Evolutionary conservation across 1,139 yeast genomes (phyloP).

Genomic region (Saccharomyces hybrid): DNA sequence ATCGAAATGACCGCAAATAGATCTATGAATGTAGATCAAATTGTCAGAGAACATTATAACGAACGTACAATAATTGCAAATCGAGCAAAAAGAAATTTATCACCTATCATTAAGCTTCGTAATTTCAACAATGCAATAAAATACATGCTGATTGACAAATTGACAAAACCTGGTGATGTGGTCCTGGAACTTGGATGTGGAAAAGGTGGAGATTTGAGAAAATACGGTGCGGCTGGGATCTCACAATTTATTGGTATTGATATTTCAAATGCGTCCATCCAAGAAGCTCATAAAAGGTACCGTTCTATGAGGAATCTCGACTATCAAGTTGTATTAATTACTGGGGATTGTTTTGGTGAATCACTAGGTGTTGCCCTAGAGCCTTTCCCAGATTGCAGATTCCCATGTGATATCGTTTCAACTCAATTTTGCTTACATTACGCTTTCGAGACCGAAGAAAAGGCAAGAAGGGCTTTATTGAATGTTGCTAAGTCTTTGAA

Average conservation of each 20-base stretch:
- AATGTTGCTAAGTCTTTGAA: constrained; percentile 71
- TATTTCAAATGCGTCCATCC: constrained; percentile 79
- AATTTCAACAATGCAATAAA: constrained; percentile 90
- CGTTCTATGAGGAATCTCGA: constrained; percentile 41
- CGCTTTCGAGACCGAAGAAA: constrained; percentile 81
- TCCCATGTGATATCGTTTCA: constrained; percentile 83
- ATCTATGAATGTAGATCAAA: constrained; percentile 37
- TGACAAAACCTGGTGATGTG: constrained; percentile 44
- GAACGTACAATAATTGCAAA: constrained; percentile 69
- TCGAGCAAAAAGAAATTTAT: constrained; percentile 55
- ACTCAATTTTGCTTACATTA: constrained; percentile 91
- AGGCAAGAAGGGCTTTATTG: constrained; percentile 61
- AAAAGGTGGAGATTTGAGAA: constrained; percentile 92
- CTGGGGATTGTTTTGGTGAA: constrained; percentile 82
- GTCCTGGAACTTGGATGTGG: constrained; percentile 93
- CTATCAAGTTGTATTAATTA: constrained; percentile 74
- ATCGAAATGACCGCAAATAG: constrained; percentile 30
- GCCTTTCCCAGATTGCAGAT: constrained; percentile 55
- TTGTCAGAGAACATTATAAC: constrained; percentile 79
- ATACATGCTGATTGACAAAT: constrained; percentile 72
- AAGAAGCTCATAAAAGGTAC: constrained; percentile 77
- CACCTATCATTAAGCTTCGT: constrained; percentile 79
- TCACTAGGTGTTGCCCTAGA: constrained; percentile 66
- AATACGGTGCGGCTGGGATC: constrained; percentile 71
- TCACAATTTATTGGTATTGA: constrained; percentile 84